Base-by-base conservation (phyloP, 495 filamentous ascomycete genomes). In the Geoglossum glabrum region DNA sequence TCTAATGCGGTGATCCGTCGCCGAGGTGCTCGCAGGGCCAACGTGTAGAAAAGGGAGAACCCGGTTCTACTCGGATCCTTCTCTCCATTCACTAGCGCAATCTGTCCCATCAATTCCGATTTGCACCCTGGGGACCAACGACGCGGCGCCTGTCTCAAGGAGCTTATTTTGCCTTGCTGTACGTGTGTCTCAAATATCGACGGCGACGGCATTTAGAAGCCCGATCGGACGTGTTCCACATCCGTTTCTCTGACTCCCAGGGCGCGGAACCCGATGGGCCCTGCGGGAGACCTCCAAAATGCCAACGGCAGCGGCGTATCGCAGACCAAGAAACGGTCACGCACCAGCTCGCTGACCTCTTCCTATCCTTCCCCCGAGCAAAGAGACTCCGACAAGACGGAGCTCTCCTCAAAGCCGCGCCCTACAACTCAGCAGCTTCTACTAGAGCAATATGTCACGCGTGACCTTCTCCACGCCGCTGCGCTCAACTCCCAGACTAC, bases 401-500 rank as follows among this genome's bases (percentile, higher is more conserved):
- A 47, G 3, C 43, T 25, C 2, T n/a, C 57, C 2, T 55, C 27
- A 11, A 30, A 54, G 36, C 59, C 57, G 28, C 59, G 57, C 3
- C 57, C 59, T 25, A 45, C 59, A 3, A 40, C 43, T 11, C 28
- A 57, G 31, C 34, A 60, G 26, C 38, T 55, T 9, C 57, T 59
- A 11, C 27, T 60, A 28, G 59, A 60, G 6, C 54, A 60, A 40
- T 60, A 60, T 52, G 38, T 60, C 26, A 60, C 59, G 23, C 59
- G 59, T 33, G 59, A 60, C 27, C 59, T 60, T 0, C 59, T 60
- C 21, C 59, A 60, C 28, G 34, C 59, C 23, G 59, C 59, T 31
- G 59, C 59, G 23, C 68, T 80, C 57, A 77, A 72, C 33, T 58
- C 64, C 13, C 72, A 72, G 46, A 58, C 57, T 0, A 60, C 66